Base-by-base conservation (phyloP, 345 rosid genomes). In the Salix viminalis region DNA sequence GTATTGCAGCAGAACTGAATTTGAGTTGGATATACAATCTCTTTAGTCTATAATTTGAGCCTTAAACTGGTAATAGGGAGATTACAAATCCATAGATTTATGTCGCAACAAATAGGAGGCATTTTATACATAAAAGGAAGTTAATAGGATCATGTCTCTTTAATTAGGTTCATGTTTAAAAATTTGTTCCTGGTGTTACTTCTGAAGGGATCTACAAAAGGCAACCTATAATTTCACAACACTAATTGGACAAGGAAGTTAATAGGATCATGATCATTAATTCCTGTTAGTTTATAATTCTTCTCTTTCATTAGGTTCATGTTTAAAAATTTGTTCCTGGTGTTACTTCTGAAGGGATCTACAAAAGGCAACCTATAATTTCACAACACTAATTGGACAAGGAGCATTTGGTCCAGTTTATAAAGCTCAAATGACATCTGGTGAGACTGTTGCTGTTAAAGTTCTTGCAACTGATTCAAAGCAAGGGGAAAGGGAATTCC, bases 331-430 rank as follows among this genome's bases (percentile, higher is more conserved):
- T 24, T 69, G 14, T 72, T 79, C 36, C 18, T 69, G 64, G 7
- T 52, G 6, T 68, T 46, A 79, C 48, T 66, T 16, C 11, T 82
- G 65, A 89, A 96, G 99, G 92, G 99, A 96, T 89, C 89, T 96
- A 86, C 98, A 94, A 79, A 94, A 91, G 72, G 98, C 97, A 79
- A 96, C 99, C 9, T 82, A 69, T 78, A 96, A 94, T 85, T 96
- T 96, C 76, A 96, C 99, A 3, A 88, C 97, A 44, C 74, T 92
- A 68, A 87, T 94, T 69, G 99, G 99, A 56, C 95, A 91, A 87
- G 98, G 99, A 74, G 98, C 99, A 54, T 96, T 96, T 90, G 99
- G 98, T 81, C 91, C 97, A 14, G 99, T 96, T n/a, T 96, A 91
- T 79, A 96, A 92, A 87, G 98, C 99, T 80, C 97, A 90, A 72